Evolutionary conservation across 306 rosid genomes (phyloP), one percentile per base, ranked within the genome.

Genomic region (Inga laurina): DNA sequence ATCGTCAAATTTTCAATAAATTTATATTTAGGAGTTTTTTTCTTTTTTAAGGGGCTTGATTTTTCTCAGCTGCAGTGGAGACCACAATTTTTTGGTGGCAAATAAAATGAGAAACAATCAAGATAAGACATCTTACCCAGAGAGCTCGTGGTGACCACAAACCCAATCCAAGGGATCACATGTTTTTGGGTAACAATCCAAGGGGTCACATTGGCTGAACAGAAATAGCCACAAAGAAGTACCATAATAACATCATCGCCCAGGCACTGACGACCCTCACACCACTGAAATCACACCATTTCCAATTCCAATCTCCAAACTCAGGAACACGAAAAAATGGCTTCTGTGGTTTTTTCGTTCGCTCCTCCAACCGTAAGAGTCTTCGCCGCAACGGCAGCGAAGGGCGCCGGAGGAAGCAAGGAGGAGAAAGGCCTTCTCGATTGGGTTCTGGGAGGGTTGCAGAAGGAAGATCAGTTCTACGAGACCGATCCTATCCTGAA

Each of bases 101-200:
- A 62, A 27, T 84, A 49, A 81, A 87, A 64, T 39, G 69, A 52
- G 64, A 43, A 72, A 82, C 2, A 59, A 81, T 79, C 10, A 86
- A 85, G 97, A 94, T 92, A 92, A 94, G 95, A 75, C 85, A 76
- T 10, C 91, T 86, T 86, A 91, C 84, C 95, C 0, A 10, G 93
- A 91, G 92, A 82, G 59, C 94, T 91, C 89, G 86, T 82, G 92
- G 72, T 68, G 9, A 44, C 75, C 74, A 69, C 16, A 37, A 30
- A 68, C 27, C 73, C 73, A 69, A 71, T 71, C 75, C 52, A 19
- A 41, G 3, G 74, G 49, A 32, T 41, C 43, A 69, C 5, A 5
- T 22, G 0, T 2, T 21, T 57, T n/a, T 22, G 62, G 62, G 62
- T 54, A 54, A 54, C 62, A 19, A 54, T 54, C 64, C 52, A 43